Evolutionary conservation across 1,139 yeast genomes (phyloP).

Genomic region (Sugiyamaella pinicola): DNA sequence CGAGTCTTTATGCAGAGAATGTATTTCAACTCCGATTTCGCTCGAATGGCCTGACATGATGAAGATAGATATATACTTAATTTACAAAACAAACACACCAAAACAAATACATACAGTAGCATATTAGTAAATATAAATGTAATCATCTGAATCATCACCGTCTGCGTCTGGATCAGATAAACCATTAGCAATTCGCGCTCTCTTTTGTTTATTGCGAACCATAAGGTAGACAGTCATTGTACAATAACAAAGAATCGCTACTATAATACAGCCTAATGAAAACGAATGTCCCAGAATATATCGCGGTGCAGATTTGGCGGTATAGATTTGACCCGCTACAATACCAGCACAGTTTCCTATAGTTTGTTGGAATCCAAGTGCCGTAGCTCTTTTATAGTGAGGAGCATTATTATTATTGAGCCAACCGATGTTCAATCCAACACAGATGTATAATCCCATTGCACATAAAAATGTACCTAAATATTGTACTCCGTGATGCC

Average conservation of each 20-base stretch:
- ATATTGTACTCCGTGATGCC: slow-evolving; percentile 46
- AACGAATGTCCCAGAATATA: slow-evolving; percentile 46
- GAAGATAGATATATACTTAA: not conserved
- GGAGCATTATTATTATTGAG: slow-evolving; percentile 46
- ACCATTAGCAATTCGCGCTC: slow-evolving; percentile 13
- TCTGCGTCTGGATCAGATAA: slow-evolving; percentile 20
- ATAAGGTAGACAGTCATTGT: slow-evolving; percentile 13
- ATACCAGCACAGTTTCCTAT: slow-evolving; percentile 50
- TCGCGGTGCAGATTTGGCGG: slow-evolving; percentile 38
- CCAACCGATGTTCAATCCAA: slow-evolving; percentile 48
- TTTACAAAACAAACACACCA: not conserved
- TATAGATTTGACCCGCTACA: slow-evolving; percentile 47
- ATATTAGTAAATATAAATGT: slow-evolving; percentile 21
- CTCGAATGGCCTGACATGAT: not conserved
- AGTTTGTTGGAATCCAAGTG: slow-evolving; percentile 47
- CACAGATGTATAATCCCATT: slow-evolving; percentile 44
- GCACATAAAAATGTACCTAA: slow-evolving; percentile 53
- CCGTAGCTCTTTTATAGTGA: slow-evolving; percentile 47
- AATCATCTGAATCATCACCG: slow-evolving; percentile 25
- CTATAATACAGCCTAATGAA: slow-evolving; percentile 43
- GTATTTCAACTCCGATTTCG: too few species aligned
- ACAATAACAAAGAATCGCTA: slow-evolving; percentile 20
- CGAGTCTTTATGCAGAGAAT: too few species aligned
- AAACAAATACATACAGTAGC: not conserved
- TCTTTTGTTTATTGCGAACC: slow-evolving; percentile 17